Percentiles rank a stretch among this genome's conserved stretches.
Conservation (phyloP, 176 grass and related monocot genomes). For the Thalia dealbata region DNA sequence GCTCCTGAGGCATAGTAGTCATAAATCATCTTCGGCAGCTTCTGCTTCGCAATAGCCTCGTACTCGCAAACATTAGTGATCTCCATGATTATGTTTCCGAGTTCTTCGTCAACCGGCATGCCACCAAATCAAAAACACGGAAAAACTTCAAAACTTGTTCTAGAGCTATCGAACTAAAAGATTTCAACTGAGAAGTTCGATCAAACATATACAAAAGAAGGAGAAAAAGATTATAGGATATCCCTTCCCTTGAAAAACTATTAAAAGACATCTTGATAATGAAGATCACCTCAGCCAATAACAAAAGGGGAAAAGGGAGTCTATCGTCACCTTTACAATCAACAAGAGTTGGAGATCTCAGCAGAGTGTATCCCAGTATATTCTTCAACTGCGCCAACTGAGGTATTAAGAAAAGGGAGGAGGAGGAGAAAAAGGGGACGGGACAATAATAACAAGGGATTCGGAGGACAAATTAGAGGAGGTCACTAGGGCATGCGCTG, state of each 20-base stretch:
- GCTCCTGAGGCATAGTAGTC: constrained; percentile 94
- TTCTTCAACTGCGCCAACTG: too few species aligned
- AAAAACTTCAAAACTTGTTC: not conserved
- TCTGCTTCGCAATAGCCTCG: constrained; percentile 60
- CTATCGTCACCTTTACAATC: not conserved
- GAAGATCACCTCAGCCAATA: too few species aligned
- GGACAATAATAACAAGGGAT: too few species aligned
- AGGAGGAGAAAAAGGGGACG: too few species aligned
- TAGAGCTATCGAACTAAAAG: not conserved
- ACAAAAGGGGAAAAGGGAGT: not conserved
- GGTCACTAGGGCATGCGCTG: too few species aligned
- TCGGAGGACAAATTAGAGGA: too few species aligned
- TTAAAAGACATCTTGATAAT: too few species aligned
- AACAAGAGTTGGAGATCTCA: not conserved
- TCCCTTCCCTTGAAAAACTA: too few species aligned
- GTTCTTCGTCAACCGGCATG: not conserved
- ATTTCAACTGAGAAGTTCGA: not conserved
- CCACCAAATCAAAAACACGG: not conserved
- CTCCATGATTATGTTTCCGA: constrained; percentile 2
- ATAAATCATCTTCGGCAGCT: constrained; percentile 84
- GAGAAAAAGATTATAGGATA: not conserved
- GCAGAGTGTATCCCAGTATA: not conserved
- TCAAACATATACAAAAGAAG: not conserved
- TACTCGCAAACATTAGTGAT: constrained; percentile 91
- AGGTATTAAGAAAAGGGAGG: too few species aligned